phyloP scores from a whole-genome alignment of 1,284 basidiomycete species.

The Ganoderma multipileum region DNA sequence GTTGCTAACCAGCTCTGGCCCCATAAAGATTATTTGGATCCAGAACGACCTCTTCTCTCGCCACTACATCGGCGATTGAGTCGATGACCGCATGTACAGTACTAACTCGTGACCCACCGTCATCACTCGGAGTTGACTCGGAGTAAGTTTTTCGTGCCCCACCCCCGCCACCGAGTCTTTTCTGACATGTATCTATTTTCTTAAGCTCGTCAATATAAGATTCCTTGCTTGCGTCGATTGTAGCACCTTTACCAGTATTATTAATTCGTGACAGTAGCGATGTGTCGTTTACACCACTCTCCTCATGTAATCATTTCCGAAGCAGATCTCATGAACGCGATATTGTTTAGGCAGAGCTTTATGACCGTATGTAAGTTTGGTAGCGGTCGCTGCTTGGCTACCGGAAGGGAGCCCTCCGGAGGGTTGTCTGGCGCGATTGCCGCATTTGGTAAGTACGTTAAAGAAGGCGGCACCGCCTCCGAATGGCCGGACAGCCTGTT shows the following conservation, averaged over 20 bases:
- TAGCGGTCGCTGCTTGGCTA: not conserved
- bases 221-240: not conserved
- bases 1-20: slow-evolving; percentile 8
- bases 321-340: not conserved
- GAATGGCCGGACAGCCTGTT: slow-evolving; percentile 20
- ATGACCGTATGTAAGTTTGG: not conserved
- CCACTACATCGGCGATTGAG: slow-evolving; percentile 46
- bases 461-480: slow-evolving; percentile 24
- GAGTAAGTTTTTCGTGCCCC: not conserved
- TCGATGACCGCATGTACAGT: not conserved
- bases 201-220: not conserved
- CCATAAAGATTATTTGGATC: slow-evolving; percentile 49
- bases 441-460: slow-evolving; percentile 28
- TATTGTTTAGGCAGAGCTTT: slow-evolving; percentile 4
- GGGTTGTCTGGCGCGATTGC: slow-evolving; percentile 8
- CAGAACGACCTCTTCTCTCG: slow-evolving; percentile 57
- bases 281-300: slow-evolving; percentile 1
- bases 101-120: not conserved
- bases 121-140: not conserved
- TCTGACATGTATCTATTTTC: not conserved
- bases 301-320: not conserved
- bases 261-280: slow-evolving; percentile 6
- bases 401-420: slow-evolving; percentile 27
- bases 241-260: not conserved
- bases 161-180: not conserved